phyloP scores from a whole-genome alignment of 2,329 filamentous ascomycete genomes.

The Arthrobotrys iridis region DNA sequence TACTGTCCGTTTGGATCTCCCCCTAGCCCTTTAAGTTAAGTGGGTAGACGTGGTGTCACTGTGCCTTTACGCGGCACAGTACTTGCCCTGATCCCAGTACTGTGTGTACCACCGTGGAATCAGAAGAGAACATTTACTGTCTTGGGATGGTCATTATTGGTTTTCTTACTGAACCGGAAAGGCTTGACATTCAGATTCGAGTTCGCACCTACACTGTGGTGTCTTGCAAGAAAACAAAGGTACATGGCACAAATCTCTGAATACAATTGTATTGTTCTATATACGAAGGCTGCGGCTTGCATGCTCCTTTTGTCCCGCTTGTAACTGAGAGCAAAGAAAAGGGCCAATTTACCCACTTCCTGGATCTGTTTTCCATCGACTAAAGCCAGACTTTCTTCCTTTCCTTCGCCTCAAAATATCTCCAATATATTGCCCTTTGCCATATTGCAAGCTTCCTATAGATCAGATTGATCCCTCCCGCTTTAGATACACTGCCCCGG shows the following conservation, averaged over 20 bases:
- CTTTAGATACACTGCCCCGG: constrained; percentile 38
- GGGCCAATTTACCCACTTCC: constrained; percentile 37
- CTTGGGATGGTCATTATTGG: constrained; percentile 40
- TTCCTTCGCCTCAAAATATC: constrained; percentile 14
- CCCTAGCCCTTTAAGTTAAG: constrained; percentile 29
- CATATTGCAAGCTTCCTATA: constrained; percentile 10
- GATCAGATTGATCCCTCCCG: constrained; percentile 16
- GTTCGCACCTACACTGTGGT: constrained; percentile 30
- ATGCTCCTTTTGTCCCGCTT: constrained; percentile 24
- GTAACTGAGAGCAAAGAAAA: constrained; percentile 30
- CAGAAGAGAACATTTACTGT: constrained; percentile 34
- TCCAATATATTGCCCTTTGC: constrained; percentile 22
- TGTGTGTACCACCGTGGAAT: constrained; percentile 47
- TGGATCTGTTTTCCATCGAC: constrained; percentile 18
- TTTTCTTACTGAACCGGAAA: constrained; percentile 27
- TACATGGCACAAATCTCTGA: constrained; percentile 42
- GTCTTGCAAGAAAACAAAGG: constrained; percentile 41
- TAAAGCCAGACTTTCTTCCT: constrained; percentile 14
- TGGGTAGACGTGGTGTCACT: constrained; percentile 53
- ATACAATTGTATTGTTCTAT: constrained; percentile 51
- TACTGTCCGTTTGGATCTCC: constrained; percentile 24
- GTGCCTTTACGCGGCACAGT: constrained; percentile 53
- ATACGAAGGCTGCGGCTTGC: constrained; percentile 45
- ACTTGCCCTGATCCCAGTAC: constrained; percentile 24
- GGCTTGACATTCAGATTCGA: constrained; percentile 28